phyloP scores from a whole-genome alignment of 139 green algal genomes.

The Picochlorum costavermella region DNA sequence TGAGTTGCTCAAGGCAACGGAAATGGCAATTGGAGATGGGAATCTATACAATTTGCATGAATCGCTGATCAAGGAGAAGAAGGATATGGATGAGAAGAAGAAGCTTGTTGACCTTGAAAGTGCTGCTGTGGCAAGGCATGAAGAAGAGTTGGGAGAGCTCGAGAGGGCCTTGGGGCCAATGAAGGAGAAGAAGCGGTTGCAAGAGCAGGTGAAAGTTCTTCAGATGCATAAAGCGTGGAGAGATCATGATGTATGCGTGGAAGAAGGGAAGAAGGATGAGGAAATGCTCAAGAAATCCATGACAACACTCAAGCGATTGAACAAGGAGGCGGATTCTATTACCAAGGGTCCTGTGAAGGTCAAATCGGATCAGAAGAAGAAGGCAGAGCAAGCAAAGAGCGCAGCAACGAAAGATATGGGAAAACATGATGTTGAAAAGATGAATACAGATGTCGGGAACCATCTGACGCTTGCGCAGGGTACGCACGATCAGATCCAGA shows the following conservation, averaged over 20 bases:
- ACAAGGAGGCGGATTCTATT: conserved; percentile 1
- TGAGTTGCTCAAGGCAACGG: conserved; percentile 79
- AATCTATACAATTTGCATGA: conserved; percentile 64
- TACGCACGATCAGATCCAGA: not conserved
- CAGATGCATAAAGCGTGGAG: conserved; percentile 43
- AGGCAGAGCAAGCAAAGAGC: not conserved
- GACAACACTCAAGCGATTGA: conserved; percentile 9
- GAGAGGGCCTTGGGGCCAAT: conserved; percentile 62
- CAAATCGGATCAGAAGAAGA: conserved; percentile 5
- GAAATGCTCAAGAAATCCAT: conserved; percentile 1
- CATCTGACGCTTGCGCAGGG: not conserved
- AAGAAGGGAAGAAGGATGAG: conserved; percentile 8
- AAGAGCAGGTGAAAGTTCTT: conserved; percentile 37
- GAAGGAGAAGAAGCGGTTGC: conserved; percentile 34
- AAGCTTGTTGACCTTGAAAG: conserved; percentile 14
- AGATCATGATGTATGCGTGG: conserved; percentile 25
- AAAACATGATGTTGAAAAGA: conserved; percentile 2
- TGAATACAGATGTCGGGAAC: conserved; percentile 2
- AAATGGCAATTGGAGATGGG: conserved; percentile 41
- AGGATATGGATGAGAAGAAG: conserved; percentile 1
- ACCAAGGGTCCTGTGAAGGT: conserved; percentile 2
- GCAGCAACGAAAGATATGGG: not conserved
- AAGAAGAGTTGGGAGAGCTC: conserved; percentile 42
- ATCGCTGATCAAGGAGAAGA: conserved; percentile 51
- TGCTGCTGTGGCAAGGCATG: conserved; percentile 20